Conservation (phyloP, 2,329 filamentous ascomycete species). For the Trichoderma pleuroti region DNA sequence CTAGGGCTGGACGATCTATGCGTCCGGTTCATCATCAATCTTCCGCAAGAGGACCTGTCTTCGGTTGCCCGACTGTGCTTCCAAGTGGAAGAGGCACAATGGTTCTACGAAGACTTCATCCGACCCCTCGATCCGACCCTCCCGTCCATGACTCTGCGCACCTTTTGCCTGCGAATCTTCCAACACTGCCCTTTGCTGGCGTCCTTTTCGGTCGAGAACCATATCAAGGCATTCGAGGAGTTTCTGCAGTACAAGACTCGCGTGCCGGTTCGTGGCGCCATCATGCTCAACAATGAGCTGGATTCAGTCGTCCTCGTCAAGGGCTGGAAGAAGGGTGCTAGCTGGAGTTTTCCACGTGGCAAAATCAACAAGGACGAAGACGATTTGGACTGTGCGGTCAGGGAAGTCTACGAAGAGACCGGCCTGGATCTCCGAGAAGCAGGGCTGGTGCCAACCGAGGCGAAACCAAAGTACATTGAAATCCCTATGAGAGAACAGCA, state of each 20-base stretch:
- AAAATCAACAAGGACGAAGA: conserved; percentile 98
- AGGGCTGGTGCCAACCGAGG: conserved; percentile 69
- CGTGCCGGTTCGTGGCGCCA: conserved; percentile 89
- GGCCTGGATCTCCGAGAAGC: conserved; percentile 77
- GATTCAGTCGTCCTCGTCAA: conserved; percentile 90
- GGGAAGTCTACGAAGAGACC: conserved; percentile 95
- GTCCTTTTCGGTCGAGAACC: conserved; percentile 71
- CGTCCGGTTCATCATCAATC: conserved; percentile 96
- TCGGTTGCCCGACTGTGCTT: conserved; percentile 95
- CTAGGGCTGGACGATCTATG: conserved; percentile 94
- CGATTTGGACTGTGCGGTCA: conserved; percentile 87
- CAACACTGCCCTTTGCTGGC: conserved; percentile 88
- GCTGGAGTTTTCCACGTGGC: conserved; percentile 93
- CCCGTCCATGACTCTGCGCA: conserved; percentile 78
- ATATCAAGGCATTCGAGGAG: conserved; percentile 80
- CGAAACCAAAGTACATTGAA: conserved; percentile 77
- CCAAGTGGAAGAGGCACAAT: conserved; percentile 98
- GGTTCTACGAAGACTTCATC: conserved; percentile 99
- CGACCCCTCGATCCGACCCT: conserved; percentile 81
- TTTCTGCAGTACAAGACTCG: conserved; percentile 93
- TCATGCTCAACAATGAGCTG: conserved; percentile 91
- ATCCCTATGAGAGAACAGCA: conserved; percentile 90
- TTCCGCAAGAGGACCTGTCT: conserved; percentile 84
- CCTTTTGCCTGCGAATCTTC: conserved; percentile 87
- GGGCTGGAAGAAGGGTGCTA: conserved; percentile 95